Evolutionary conservation across 2,329 filamentous ascomycete genomes (phyloP), one percentile per base, ranked within the genome.

Genomic region (Elsinoe fawcettii): DNA sequence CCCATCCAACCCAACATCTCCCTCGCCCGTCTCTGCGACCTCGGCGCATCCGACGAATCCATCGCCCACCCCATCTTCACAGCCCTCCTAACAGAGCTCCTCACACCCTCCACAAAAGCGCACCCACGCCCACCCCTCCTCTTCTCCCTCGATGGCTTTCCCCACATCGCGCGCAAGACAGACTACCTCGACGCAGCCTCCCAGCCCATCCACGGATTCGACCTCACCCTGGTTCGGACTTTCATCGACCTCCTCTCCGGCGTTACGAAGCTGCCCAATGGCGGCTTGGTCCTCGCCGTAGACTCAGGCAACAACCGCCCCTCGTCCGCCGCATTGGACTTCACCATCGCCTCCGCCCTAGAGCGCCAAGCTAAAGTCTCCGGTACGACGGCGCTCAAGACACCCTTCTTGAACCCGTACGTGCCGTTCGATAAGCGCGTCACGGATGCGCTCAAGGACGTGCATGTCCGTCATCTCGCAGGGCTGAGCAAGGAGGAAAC

Each of bases 21-120:
- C 5, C 81, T 96, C 22, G 77, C 81, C 61, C 80, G 85, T 55
- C 80, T 96, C 57, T 81, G 83, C 65, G 81, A 81, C 51, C 69
- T 85, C 60, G 86, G 85, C 47, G 83, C 85, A 62, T 82, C 83
- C 66, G 89, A 95, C 65, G 77, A 85, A 32, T 88, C 93, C 60
- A 75, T 84, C 62, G 85, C 91, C 41, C 95, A 87, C 87, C 78
- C 84, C 8, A 82, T 91, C 55, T 92, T 95, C 75, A 75, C 84
- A 63, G 86, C 88, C 9, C 77, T 96, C 53, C 93, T 88, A 88
- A 72, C 79, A 27, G 92, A 97, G 73, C 82, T 97, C 51, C 81
- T 77, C 2, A 72, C 75, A 12, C 77, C 77, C 1, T 64, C 62
- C 4, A 60, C 73, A 62, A 60, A 69, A 18, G 74, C 74, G 47